These are phyloP conservation scores for Ilyonectria destructans DNA, from an alignment of 2,329 filamentous ascomycete genomes.

Conservation along the genomic window DNA sequence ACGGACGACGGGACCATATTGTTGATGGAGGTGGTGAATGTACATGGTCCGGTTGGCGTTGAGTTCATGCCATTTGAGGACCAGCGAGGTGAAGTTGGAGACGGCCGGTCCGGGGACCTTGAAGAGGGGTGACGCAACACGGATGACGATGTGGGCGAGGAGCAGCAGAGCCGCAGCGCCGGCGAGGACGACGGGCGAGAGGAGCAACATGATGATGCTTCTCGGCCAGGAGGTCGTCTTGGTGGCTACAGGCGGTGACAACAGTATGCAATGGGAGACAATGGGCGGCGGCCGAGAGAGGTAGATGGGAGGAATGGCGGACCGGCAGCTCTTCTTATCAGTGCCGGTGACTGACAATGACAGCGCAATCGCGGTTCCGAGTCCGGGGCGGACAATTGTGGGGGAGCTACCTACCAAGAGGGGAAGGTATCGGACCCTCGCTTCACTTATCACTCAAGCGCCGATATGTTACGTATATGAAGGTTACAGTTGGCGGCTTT, in stretches of 20 bases:
- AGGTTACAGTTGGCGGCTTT: neutral
- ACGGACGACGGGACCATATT: slow-evolving; percentile 72
- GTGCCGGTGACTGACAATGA: slow-evolving; percentile 27
- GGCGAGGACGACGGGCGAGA: slow-evolving; percentile 49
- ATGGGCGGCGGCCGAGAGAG: neutral
- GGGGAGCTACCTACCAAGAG: slow-evolving; percentile 21
- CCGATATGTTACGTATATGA: neutral
- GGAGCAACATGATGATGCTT: slow-evolving; percentile 45
- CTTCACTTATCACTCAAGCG: neutral
- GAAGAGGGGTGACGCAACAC: slow-evolving; percentile 54
- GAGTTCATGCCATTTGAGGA: slow-evolving; percentile 72
- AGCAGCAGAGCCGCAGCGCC: slow-evolving; percentile 46
- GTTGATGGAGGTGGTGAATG: slow-evolving; percentile 69
- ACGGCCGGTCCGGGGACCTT: slow-evolving; percentile 65
- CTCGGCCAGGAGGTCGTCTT: neutral
- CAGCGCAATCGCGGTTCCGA: slow-evolving; percentile 32
- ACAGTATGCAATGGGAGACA: neutral
- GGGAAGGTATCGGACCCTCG: slow-evolving; percentile 10
- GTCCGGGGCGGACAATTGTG: slow-evolving; percentile 35
- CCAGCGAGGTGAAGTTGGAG: slow-evolving; percentile 66
- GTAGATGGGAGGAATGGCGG: neutral
- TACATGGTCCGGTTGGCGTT: slow-evolving; percentile 67
- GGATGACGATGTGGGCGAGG: slow-evolving; percentile 46
- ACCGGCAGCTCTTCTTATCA: slow-evolving; percentile 41
- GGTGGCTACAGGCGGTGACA: neutral